phyloP scores from a whole-genome alignment of 2,329 filamentous ascomycete species.

The Cordyceps fumosorosea region DNA sequence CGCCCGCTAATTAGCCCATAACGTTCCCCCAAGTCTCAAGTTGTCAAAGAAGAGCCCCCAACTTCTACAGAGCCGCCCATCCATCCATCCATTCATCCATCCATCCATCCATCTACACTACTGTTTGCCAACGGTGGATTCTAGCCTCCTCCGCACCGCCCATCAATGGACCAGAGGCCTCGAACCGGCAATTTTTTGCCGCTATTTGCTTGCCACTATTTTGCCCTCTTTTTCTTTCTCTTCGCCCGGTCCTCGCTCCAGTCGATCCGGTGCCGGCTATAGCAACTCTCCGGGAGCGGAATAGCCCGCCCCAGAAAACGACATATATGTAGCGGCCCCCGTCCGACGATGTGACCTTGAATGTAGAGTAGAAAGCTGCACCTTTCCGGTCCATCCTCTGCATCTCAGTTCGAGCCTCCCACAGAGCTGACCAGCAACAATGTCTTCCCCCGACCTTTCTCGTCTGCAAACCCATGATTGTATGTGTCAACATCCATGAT shows the following conservation, averaged over 20 bases:
- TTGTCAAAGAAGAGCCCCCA: too few relatives aligned
- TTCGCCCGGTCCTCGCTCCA: background rate
- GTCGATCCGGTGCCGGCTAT: background rate
- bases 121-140: background rate
- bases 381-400: background rate
- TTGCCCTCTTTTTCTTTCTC: background rate
- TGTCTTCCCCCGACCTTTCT: conserved; percentile 10
- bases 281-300: background rate
- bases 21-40: too few relatives aligned
- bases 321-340: background rate
- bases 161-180: background rate
- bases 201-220: background rate
- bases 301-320: background rate
- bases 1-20: too few relatives aligned
- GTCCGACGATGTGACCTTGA: background rate
- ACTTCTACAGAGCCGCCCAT: background rate
- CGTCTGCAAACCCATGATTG: conserved; percentile 18
- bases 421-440: background rate
- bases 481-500: conserved; percentile 1
- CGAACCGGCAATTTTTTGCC: conserved; percentile 11
- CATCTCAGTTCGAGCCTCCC: too few relatives aligned
- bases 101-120: background rate
- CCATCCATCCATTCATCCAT: background rate
- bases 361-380: background rate
- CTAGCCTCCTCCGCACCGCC: background rate